phyloP scores from a whole-genome alignment of 2,329 filamentous ascomycete genomes.

The Talaromyces sp. region DNA sequence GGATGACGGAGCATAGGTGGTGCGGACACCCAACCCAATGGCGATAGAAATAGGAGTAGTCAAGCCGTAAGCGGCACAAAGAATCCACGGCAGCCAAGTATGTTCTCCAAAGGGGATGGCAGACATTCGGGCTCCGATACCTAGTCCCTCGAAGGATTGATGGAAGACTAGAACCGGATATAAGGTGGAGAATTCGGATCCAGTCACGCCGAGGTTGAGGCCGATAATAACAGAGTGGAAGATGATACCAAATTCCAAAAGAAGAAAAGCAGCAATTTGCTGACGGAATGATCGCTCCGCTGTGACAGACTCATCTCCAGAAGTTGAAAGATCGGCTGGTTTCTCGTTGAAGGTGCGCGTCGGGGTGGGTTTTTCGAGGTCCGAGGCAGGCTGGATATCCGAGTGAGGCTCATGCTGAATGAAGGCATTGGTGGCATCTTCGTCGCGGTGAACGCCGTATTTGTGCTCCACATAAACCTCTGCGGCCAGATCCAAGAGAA shows the following conservation, averaged over 20 bases:
- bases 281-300: slow-evolving; percentile 35
- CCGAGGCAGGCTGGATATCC: slow-evolving; percentile 5
- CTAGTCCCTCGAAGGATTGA: slow-evolving; percentile 65
- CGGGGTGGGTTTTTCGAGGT: slow-evolving; percentile 9
- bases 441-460: slow-evolving; percentile 20
- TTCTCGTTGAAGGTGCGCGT: not conserved
- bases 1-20: slow-evolving; percentile 44
- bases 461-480: slow-evolving; percentile 23
- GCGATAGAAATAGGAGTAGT: slow-evolving; percentile 56
- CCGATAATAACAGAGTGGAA: slow-evolving; percentile 68
- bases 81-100: slow-evolving; percentile 52
- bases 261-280: slow-evolving; percentile 44
- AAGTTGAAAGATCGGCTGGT: not conserved
- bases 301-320: not conserved
- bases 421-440: slow-evolving; percentile 11
- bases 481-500: slow-evolving; percentile 33
- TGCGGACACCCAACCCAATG: slow-evolving; percentile 50
- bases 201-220: slow-evolving; percentile 61
- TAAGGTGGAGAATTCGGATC: slow-evolving; percentile 59
- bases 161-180: slow-evolving; percentile 65
- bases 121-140: slow-evolving; percentile 63
- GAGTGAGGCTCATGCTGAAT: slow-evolving; percentile 7
- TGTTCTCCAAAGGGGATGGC: slow-evolving; percentile 55
- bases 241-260: slow-evolving; percentile 63
- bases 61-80: slow-evolving; percentile 54